Percentiles rank a stretch among this genome's conserved stretches.
Evolutionary conservation across 1,284 basidiomycete genomes (phyloP).

Genomic region (Phaffia rhodozyma): DNA sequence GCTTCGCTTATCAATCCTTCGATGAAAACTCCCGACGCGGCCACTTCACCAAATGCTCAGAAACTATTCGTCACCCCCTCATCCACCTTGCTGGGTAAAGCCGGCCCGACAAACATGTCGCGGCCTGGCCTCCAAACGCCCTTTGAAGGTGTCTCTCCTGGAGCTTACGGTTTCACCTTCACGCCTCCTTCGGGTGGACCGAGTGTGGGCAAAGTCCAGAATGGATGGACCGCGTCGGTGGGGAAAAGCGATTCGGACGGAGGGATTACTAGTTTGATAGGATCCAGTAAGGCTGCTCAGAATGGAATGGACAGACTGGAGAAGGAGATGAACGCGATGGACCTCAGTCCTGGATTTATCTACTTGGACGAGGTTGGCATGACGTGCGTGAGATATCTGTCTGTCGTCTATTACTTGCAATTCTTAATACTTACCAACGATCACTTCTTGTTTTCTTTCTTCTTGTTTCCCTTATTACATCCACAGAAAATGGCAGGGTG

Average conservation of each 20-base stretch:
- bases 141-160: not conserved
- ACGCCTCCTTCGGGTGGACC: not conserved
- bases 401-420: not conserved
- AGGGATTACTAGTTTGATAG: not conserved
- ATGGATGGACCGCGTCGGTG: not conserved
- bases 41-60: not conserved
- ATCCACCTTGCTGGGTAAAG: not conserved
- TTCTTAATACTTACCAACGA: not conserved
- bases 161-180: not conserved
- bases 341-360: constrained; percentile 26
- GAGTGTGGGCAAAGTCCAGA: not conserved
- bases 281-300: constrained; percentile 6
- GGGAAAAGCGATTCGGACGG: not conserved
- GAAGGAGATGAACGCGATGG: constrained; percentile 20
- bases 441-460: not conserved
- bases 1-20: constrained; percentile 14
- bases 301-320: constrained; percentile 18
- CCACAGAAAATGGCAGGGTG: constrained; percentile 55
- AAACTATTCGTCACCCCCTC: not conserved
- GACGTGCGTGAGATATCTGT: constrained; percentile 28
- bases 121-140: constrained; percentile 16
- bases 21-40: not conserved
- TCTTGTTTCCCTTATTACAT: not conserved
- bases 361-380: constrained; percentile 39
- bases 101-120: not conserved